Percentiles rank a stretch among this genome's conserved stretches.
These are phyloP conservation scores for Cladorrhinum sp. DNA, from an alignment of 2,329 filamentous ascomycete species.

Conservation along the genomic window DNA sequence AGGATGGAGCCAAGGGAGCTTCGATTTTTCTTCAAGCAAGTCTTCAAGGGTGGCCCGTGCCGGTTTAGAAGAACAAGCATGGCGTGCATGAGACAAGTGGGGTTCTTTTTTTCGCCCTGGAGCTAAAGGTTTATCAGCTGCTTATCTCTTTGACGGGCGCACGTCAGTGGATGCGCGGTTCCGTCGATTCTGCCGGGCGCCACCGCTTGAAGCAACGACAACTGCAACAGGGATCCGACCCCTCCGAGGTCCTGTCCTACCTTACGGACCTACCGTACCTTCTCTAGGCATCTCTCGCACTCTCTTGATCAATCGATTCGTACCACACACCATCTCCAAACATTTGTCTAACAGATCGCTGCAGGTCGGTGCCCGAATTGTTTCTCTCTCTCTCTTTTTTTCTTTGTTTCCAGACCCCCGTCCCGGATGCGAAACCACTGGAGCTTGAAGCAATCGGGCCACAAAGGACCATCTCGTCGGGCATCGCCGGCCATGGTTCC, in stretches of 20 bases:
- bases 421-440: no score
- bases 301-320: no score
- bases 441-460: not conserved
- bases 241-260: not conserved
- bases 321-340: no score
- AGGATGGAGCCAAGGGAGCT: no score
- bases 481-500: not conserved
- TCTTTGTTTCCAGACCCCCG: no score
- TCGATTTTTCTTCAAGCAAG: not conserved
- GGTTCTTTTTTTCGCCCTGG: not conserved
- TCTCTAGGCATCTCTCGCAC: not conserved
- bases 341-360: not conserved
- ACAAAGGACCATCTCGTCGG: not conserved
- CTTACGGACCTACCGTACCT: not conserved
- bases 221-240: not conserved
- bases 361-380: not conserved
- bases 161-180: no score
- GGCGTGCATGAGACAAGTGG: not conserved
- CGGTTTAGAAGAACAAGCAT: not conserved
- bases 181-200: not conserved
- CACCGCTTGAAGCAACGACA: constrained; percentile 1
- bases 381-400: not conserved
- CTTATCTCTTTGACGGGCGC: no score
- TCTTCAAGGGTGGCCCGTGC: not conserved
- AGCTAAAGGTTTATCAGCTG: no score